phyloP scores from a whole-genome alignment of 2,329 filamentous ascomycete species.

The Colletotrichum gigasporum region DNA sequence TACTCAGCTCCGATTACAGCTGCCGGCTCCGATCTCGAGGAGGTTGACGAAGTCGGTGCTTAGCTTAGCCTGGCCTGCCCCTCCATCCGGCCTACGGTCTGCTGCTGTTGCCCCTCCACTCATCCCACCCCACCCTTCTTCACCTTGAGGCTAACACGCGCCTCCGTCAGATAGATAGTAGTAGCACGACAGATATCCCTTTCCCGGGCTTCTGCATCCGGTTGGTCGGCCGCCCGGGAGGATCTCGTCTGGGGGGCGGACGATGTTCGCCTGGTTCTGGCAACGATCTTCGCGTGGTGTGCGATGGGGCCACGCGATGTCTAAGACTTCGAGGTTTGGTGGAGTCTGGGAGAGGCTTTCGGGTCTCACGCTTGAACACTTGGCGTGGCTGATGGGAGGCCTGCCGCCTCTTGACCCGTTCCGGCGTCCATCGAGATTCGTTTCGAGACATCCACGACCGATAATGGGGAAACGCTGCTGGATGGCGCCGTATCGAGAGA shows the following conservation, averaged over 20 bases:
- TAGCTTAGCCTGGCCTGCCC: not conserved
- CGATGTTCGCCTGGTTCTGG: constrained; percentile 3
- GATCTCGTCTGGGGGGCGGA: not conserved
- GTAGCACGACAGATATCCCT: no score
- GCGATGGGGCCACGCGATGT: constrained; percentile 15
- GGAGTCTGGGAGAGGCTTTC: not conserved
- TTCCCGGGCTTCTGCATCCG: constrained; percentile 14
- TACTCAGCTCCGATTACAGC: not conserved
- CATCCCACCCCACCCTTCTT: no score
- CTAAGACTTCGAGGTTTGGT: not conserved
- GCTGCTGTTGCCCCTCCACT: no score
- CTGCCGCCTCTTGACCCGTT: no score
- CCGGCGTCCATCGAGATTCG: constrained; percentile 10
- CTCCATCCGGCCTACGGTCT: not conserved
- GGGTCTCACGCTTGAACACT: no score
- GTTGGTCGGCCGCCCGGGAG: not conserved
- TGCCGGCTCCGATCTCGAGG: constrained; percentile 15
- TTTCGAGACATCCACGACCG: not conserved
- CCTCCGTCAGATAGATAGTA: no score
- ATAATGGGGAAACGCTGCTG: not conserved
- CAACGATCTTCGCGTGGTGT: constrained; percentile 9
- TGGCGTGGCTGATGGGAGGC: no score
- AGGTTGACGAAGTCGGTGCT: not conserved
- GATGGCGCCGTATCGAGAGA: no score
- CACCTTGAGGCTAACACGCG: no score